phyloP scores from a whole-genome alignment of 73 alveolate genomes.

The Breviolum minutum region DNA sequence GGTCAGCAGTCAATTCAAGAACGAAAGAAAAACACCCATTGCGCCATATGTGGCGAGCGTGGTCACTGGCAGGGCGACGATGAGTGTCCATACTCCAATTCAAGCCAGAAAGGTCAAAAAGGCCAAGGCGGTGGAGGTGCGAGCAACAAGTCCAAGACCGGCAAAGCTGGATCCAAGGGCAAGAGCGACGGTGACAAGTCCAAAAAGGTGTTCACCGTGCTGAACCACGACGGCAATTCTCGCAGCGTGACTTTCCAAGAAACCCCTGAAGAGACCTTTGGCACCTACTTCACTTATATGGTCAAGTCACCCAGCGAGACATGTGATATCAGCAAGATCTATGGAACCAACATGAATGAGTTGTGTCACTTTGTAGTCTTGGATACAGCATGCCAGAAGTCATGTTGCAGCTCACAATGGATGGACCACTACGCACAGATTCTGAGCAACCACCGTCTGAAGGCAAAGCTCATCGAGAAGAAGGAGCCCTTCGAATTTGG shows the following conservation, averaged over 20 bases:
- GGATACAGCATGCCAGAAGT: neutral
- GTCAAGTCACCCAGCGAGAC: neutral
- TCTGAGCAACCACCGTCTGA: neutral
- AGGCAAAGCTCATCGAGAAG: neutral
- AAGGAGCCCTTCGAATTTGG: neutral
- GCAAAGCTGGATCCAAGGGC: neutral
- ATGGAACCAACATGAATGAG: too few species aligned
- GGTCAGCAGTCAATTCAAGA: neutral
- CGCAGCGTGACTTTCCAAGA: neutral
- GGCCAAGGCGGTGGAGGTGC: neutral
- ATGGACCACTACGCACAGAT: neutral
- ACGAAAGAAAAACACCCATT: neutral
- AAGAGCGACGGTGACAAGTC: neutral
- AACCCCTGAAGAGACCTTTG: neutral
- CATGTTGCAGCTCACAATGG: neutral
- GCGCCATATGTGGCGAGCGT: slow-evolving; percentile 2
- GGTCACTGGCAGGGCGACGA: slow-evolving; percentile 51
- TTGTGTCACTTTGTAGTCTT: too few species aligned
- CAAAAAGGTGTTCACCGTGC: neutral
- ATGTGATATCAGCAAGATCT: neutral
- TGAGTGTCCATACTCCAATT: neutral
- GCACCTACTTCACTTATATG: neutral
- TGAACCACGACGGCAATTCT: neutral
- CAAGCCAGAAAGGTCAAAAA: neutral
- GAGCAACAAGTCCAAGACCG: too few species aligned